Evolutionary conservation across 2,329 filamentous ascomycete species (phyloP).

Genomic region (Phoma sp.): DNA sequence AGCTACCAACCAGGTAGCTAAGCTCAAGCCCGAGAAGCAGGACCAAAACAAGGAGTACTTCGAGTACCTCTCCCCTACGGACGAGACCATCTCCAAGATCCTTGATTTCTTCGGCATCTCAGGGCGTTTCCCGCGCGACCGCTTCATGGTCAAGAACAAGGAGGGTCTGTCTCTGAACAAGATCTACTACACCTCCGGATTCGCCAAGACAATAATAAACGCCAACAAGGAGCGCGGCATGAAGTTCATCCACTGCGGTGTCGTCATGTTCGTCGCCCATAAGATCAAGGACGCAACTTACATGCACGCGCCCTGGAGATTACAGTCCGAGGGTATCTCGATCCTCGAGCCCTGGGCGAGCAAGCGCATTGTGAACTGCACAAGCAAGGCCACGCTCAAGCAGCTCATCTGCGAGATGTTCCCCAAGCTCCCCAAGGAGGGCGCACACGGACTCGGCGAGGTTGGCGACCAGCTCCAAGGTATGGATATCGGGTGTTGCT

Average conservation of each 20-base stretch:
- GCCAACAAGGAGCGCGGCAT: slow-evolving; percentile 90
- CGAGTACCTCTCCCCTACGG: slow-evolving; percentile 80
- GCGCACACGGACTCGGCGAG: slow-evolving; percentile 80
- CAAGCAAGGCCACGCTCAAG: slow-evolving; percentile 78
- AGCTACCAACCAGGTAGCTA: slow-evolving; percentile 22
- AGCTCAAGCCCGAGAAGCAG: slow-evolving; percentile 56
- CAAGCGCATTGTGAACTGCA: slow-evolving; percentile 77
- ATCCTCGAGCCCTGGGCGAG: slow-evolving; percentile 92
- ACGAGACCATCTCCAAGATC: slow-evolving; percentile 79
- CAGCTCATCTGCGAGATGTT: slow-evolving; percentile 95
- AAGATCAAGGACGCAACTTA: slow-evolving; percentile 95
- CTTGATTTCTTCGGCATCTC: slow-evolving; percentile 86
- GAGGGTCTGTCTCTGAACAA: slow-evolving; percentile 88
- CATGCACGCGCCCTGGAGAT: slow-evolving; percentile 88
- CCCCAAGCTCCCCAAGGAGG: slow-evolving; percentile 79
- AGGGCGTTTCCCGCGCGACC: slow-evolving; percentile 82
- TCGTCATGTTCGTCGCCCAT: slow-evolving; percentile 81
- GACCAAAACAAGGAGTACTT: slow-evolving; percentile 81
- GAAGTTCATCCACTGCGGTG: slow-evolving; percentile 94
- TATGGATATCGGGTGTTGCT: slow-evolving; percentile 88
- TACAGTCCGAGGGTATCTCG: slow-evolving; percentile 91
- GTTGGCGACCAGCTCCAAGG: slow-evolving; percentile 83
- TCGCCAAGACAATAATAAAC: slow-evolving; percentile 83
- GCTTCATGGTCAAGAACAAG: slow-evolving; percentile 96
- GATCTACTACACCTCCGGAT: slow-evolving; percentile 91